Evolutionary conservation across 1,284 basidiomycete species (phyloP), one percentile per base, ranked within the genome.

Genomic region (Caloboletus firmus): DNA sequence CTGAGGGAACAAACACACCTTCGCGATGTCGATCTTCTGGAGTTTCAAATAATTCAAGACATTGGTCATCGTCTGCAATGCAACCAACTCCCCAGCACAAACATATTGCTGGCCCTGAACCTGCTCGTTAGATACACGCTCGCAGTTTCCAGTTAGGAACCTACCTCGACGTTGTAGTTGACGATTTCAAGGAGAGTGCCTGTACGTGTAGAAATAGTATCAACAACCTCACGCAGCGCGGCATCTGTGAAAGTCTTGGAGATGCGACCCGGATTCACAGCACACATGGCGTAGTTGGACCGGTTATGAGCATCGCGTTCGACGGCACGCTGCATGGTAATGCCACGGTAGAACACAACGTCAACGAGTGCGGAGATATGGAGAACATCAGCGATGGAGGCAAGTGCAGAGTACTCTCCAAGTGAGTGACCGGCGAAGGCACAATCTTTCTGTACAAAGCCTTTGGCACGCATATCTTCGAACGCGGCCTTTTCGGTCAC

Each of bases 261-360:
- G 61, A 99, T 93, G 57, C 96, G 89, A 64, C 93, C 90, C 2
- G 97, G 97, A 74, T 98, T 98, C 68, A 98, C 91, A 17, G 96
- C 96, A 74, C 95, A 95, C 97, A 99, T 98, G 18, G 94, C 95
- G 68, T 98, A 99, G 73, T 96, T 94, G 32, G 93, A 95, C 49
- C 96, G 85, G 69, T 95, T 95, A 55, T 91, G 80, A 3, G 88
- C 79, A 68, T 98, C 96, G 45, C 96, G 92, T 73, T 97, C 92
- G 56, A 98, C 95, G 20, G 95, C 95, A 43, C 95, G 92, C 71
- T 98, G 95, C 96, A 99, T 99, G 47, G 96, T 99, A 68, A 99
- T 96, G 70, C 96, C 96, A 74, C 97, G 93, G 75, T 98, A 98
- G 83, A 99, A 98, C 41, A 99, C 96, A 67, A 99, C 93, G 65